Evolutionary conservation across 139 green algal species (phyloP).

Genomic region (Tetradesmus obliquus): DNA sequence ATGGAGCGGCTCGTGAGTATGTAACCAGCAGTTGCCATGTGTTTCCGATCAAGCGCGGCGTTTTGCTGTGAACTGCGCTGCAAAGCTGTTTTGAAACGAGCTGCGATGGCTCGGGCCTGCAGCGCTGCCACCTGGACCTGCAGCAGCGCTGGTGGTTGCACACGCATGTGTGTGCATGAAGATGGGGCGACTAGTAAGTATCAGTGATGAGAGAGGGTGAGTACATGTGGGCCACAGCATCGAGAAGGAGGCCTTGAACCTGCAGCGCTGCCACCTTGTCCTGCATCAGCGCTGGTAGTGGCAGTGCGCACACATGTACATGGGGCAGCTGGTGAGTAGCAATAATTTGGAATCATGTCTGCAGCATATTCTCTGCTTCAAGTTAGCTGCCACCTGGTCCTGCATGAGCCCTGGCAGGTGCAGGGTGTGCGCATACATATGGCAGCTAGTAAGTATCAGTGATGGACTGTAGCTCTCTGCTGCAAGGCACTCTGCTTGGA

Average conservation of each 20-base stretch:
- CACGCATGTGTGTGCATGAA: too few relatives aligned
- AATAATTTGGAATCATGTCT: too few relatives aligned
- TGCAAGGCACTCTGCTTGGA: neutral
- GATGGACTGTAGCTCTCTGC: neutral
- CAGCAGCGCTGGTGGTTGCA: constrained; percentile 65
- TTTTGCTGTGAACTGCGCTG: neutral
- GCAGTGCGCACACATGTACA: neutral
- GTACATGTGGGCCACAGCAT: constrained; percentile 10
- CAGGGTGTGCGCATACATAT: too few relatives aligned
- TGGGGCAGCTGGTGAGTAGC: too few relatives aligned
- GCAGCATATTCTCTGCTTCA: too few relatives aligned
- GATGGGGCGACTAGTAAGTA: too few relatives aligned
- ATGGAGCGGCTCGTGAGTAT: too few relatives aligned
- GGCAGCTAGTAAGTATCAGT: too few relatives aligned
- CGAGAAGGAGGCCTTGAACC: neutral
- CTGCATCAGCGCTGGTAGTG: constrained; percentile 53
- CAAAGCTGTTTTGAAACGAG: neutral
- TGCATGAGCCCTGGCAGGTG: neutral
- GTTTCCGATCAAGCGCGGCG: neutral
- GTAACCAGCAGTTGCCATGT: too few relatives aligned
- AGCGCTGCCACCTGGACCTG: constrained; percentile 66
- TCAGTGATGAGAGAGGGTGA: constrained; percentile 24
- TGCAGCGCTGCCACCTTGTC: constrained; percentile 57
- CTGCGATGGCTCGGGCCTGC: constrained; percentile 44
- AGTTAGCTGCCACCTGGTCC: neutral